Evolutionary conservation across 331 rosid genomes (phyloP), one percentile per base, ranked within the genome.

Genomic region (Cydonia oblonga): DNA sequence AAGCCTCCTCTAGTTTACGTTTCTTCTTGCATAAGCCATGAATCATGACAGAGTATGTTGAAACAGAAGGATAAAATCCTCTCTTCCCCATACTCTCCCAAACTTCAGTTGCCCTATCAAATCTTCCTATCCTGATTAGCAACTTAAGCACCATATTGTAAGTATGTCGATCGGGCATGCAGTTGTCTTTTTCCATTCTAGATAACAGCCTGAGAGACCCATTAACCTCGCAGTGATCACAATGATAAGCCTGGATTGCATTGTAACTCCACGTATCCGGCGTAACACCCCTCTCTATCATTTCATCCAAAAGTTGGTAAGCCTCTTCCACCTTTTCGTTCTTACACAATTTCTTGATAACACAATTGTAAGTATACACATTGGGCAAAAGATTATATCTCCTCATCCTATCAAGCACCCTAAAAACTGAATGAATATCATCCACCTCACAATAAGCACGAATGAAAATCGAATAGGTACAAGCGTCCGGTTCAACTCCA

Each of bases 241-340:
- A 93, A 79, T 93, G 97, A 78, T 85, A 90, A 64, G 98, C 95
- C 73, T 74, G 92, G 77, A 93, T 81, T 58, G 92, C 79, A 74
- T 93, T 93, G 64, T 90, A 93, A 81, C 92, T 86, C 98, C 97
- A 90, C 5, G 61, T 20, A 84, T 93, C 96, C 1, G 98, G 96
- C 25, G 40, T 66, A 58, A 78, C 84, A 71, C 96, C 90, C 11
- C 73, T 81, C 30, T 85, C 86, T 58, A 86, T 81, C 96, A 93
- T 93, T 82, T 93, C 96, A 66, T 89, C 95, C 75, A 93, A 65
- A 85, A 93, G 78, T 25, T 86, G 81, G 81, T 90, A 90, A n/a
- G 97, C 97, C 76, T 93, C 96, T 70, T 93, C 97, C 74, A 85
- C 86, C 38, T 74, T 84, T 24, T 90, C 85, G 62, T 85, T 84